Evolutionary conservation across 1,284 basidiomycete genomes (phyloP).

Genomic region (Agaricales sp.): DNA sequence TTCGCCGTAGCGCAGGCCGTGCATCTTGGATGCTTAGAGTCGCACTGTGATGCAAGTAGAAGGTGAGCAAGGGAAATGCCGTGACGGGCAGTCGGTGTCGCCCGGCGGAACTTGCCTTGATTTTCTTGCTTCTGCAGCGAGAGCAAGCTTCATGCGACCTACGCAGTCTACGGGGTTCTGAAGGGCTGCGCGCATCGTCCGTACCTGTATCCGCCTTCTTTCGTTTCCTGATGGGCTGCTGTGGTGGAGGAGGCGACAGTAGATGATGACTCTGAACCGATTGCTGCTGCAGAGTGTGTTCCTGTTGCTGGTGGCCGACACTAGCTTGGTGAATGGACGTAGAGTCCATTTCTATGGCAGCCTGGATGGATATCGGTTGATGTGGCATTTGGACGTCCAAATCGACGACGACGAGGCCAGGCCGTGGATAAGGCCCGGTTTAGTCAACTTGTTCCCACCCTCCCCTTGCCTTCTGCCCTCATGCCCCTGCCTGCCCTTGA

Average conservation of each 20-base stretch:
- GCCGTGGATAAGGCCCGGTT: neutral
- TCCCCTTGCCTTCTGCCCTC: neutral
- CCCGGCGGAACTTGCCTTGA: constrained; percentile 85
- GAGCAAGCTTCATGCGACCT: constrained; percentile 83
- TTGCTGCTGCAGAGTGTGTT: too few relatives aligned
- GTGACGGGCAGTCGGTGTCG: constrained; percentile 76
- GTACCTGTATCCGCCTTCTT: constrained; percentile 44
- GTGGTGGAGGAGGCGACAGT: constrained; percentile 24
- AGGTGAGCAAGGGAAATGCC: constrained; percentile 34
- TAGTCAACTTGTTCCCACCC: neutral
- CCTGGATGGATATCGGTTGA: too few relatives aligned
- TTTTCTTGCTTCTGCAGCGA: constrained; percentile 85
- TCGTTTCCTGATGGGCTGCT: constrained; percentile 37
- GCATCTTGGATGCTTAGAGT: constrained; percentile 77
- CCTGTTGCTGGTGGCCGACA: too few relatives aligned
- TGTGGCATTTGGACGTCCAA: too few relatives aligned
- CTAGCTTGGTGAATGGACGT: too few relatives aligned
- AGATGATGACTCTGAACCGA: constrained; percentile 19
- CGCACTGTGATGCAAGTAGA: constrained; percentile 45
- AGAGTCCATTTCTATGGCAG: too few relatives aligned
- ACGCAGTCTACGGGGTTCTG: constrained; percentile 69
- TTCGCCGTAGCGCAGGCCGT: constrained; percentile 72
- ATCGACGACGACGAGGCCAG: constrained; percentile 4
- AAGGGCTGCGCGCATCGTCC: constrained; percentile 31
- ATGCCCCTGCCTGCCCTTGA: constrained; percentile 8